A percentile compares a stretch with the other conserved stretches of the same genome.
These are phyloP conservation scores for Pleurotus pulmonarius DNA, from an alignment of 768 basidiomycete genomes.

Conservation along the genomic window DNA sequence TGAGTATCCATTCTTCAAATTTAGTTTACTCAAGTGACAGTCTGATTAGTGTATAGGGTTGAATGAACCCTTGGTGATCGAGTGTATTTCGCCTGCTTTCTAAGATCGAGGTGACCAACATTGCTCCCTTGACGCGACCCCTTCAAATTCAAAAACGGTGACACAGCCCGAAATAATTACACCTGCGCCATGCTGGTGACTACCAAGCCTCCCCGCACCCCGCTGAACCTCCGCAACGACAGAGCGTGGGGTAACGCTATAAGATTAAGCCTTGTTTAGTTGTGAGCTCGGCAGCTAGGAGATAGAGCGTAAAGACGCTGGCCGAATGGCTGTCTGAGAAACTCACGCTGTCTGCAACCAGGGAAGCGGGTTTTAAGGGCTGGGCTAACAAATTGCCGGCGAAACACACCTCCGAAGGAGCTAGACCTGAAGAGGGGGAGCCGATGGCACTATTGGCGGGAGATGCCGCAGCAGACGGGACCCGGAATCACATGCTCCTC, in stretches of 20 bases:
- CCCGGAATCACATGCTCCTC: conserved; percentile 44
- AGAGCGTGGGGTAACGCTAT: neutral
- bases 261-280: conserved; percentile 24
- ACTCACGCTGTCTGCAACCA: too few species aligned
- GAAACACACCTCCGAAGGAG: neutral
- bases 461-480: neutral
- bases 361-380: conserved; percentile 1
- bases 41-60: too few species aligned
- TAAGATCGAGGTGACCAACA: too few species aligned
- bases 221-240: neutral
- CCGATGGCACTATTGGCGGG: conserved; percentile 25
- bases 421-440: conserved; percentile 17
- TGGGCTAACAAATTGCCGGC: neutral
- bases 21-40: too few species aligned
- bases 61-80: too few species aligned
- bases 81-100: too few species aligned
- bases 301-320: conserved; percentile 62
- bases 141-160: too few species aligned
- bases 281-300: conserved; percentile 89
- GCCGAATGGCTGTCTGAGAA: too few species aligned
- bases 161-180: too few species aligned
- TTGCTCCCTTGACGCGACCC: too few species aligned
- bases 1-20: too few species aligned
- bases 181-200: too few species aligned
- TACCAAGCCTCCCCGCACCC: neutral